Conservation (phyloP, 2,329 filamentous ascomycete species). For the Didymella lethalis region DNA sequence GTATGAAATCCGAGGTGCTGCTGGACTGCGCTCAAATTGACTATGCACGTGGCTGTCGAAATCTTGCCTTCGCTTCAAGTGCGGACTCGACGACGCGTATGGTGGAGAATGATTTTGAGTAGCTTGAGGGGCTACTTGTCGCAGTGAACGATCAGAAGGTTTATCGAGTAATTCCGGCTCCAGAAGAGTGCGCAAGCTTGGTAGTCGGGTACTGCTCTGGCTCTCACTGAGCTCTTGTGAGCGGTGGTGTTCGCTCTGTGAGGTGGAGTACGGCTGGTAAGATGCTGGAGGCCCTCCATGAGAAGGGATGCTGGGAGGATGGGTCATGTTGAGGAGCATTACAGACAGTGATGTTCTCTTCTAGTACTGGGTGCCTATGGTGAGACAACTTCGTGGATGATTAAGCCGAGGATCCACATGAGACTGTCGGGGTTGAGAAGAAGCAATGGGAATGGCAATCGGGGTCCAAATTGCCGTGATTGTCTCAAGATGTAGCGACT, state of each 20-base stretch:
- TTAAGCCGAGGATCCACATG: conserved; percentile 45
- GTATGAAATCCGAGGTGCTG: conserved; percentile 40
- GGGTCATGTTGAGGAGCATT: conserved; percentile 74
- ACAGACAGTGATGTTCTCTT: conserved; percentile 22
- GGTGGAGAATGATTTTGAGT: conserved; percentile 31
- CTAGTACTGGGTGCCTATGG: conserved; percentile 11
- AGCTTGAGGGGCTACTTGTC: conserved; percentile 31
- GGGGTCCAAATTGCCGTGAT: conserved; percentile 38
- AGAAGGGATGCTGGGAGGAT: conserved; percentile 83
- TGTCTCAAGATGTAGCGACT: conserved; percentile 42
- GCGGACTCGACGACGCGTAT: conserved; percentile 45
- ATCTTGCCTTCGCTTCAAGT: conserved; percentile 49
- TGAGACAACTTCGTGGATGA: conserved; percentile 44
- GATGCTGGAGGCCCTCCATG: conserved; percentile 61
- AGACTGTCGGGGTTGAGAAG: conserved; percentile 35
- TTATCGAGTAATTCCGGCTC: conserved; percentile 49
- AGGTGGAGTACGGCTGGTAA: conserved; percentile 40
- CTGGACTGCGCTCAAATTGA: conserved; percentile 38
- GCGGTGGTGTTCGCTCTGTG: conserved; percentile 40
- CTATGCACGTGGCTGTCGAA: conserved; percentile 42
- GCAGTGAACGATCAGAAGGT: conserved; percentile 34
- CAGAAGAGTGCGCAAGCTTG: conserved; percentile 49
- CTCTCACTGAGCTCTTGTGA: conserved; percentile 36
- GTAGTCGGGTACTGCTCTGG: conserved; percentile 45
- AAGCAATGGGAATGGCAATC: conserved; percentile 23